Base-by-base conservation (phyloP, 495 filamentous ascomycete genomes). In the Opeltia flavorubescens region DNA sequence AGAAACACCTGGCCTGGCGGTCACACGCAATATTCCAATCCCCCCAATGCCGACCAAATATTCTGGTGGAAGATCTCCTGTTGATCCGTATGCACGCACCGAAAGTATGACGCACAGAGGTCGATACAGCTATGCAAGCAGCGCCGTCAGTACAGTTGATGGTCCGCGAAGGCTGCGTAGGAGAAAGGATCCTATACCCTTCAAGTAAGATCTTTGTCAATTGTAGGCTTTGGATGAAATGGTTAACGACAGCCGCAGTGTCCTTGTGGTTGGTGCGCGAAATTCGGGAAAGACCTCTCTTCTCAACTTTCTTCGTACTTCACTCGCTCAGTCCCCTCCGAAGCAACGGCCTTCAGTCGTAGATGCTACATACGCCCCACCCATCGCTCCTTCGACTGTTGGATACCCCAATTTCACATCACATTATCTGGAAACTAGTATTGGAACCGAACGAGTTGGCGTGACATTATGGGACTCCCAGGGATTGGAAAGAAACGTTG, bases 31-130 rank as follows among this genome's bases (percentile, higher is more conserved):
- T 15, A 18, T 43, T 55, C 66, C 54, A 51, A 64, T 68, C 45
- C 74, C 72, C 46, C 75, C 67, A 2, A 66, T 79, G 26, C 72
- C 78, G 44, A 52, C 59, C 4, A 25, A 43, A n/a, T 48, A 23
- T 13, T 12, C 49, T 25, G 44, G 52, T 43, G 55, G 40, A 52
- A 41, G 35, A 29, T 50, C 25, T 48, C 60, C 72, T 46, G 69
- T 74, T 29, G 86, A 94, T 58, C 83, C 86, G 18, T 89, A 89
- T 61, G 76, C 84, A 34, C 73, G 83, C 27, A 78, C 81, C 25
- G 85, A 88, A 65, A 98, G 91, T 72, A 95, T 98, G 86, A 87
- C 93, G 46, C 80, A 98, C 65, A 86, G 91, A 55, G 88, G 91
- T 43, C 84, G 91, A 39, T 94, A 95, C 65, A 95, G 89, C 65